These are phyloP conservation scores for Lipomyces lipofer DNA, from an alignment of 805 yeast species.

Conservation along the genomic window DNA sequence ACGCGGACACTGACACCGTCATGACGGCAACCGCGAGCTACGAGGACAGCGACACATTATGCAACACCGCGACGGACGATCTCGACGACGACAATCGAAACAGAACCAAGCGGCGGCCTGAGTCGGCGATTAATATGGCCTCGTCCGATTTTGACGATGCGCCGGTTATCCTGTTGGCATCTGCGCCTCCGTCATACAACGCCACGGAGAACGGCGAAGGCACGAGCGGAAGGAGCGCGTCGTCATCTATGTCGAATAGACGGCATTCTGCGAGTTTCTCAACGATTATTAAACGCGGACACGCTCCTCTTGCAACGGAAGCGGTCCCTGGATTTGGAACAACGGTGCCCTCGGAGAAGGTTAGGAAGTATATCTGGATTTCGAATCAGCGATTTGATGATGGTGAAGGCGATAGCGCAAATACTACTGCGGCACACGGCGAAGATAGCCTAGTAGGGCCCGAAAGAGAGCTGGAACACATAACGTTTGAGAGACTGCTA, in stretches of 20 bases:
- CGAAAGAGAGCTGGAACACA: slow-evolving; percentile 9
- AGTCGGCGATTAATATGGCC: background rate
- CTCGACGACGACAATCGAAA: background rate
- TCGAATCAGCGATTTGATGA: slow-evolving; percentile 1
- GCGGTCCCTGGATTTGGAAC: slow-evolving; percentile 4
- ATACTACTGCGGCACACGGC: background rate
- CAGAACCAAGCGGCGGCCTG: background rate
- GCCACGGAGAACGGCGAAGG: background rate
- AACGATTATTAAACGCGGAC: background rate
- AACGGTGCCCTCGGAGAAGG: slow-evolving; percentile 10
- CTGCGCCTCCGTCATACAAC: background rate
- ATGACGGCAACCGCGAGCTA: background rate
- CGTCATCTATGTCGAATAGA: background rate
- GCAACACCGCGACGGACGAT: background rate
- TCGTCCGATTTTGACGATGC: background rate
- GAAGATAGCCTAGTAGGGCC: background rate
- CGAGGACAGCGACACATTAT: background rate
- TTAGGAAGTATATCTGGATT: slow-evolving; percentile 16
- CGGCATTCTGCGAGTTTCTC: background rate
- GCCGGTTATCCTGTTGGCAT: background rate
- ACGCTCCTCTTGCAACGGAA: background rate
- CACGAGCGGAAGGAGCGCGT: background rate
- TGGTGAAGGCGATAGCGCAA: background rate
- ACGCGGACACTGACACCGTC: too few species aligned
- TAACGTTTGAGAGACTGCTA: slow-evolving; percentile 11